A percentile compares a stretch with the other conserved stretches of the same genome.
phyloP scores from a whole-genome alignment of 768 basidiomycete species.

The Podaxis rugospora region DNA sequence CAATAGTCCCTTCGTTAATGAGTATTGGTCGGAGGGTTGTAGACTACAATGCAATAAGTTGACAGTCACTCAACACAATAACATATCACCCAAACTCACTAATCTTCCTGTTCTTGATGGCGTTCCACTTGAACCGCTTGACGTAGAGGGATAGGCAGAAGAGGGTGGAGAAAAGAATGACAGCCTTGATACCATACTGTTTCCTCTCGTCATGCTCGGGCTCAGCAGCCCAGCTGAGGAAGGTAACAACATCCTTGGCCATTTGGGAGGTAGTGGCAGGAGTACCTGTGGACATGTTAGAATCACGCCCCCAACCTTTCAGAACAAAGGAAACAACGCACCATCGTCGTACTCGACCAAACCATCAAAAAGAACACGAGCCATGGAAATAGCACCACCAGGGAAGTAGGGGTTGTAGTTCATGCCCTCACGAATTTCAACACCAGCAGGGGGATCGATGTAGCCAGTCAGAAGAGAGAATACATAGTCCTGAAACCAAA shows the following conservation, averaged over 20 bases:
- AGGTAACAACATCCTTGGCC: conserved; percentile 97
- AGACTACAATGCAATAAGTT: conserved; percentile 34
- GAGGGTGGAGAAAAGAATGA: conserved; percentile 87
- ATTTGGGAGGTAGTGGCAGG: conserved; percentile 97
- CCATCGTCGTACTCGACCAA: conserved; percentile 97
- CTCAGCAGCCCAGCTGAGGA: conserved; percentile 96
- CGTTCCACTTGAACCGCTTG: conserved; percentile 94
- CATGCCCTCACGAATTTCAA: conserved; percentile 94
- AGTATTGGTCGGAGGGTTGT: conserved; percentile 57
- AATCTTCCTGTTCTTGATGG: conserved; percentile 92
- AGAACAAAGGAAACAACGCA: conserved; percentile 17
- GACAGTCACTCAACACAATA: neutral
- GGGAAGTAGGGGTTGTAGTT: conserved; percentile 99
- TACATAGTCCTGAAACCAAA: conserved; percentile 75
- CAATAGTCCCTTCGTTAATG: conserved; percentile 38
- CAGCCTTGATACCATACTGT: conserved; percentile 93
- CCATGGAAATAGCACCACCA: conserved; percentile 98
- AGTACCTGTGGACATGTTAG: conserved; percentile 53
- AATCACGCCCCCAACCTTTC: neutral
- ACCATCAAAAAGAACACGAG: conserved; percentile 92
- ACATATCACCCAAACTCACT: conserved; percentile 40
- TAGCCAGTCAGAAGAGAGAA: conserved; percentile 97
- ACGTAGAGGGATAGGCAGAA: conserved; percentile 79
- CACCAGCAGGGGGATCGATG: conserved; percentile 92
- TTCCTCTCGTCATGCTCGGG: conserved; percentile 98